Conservation (phyloP, 2,329 filamentous ascomycete species). For the Byssothecium circinans region DNA sequence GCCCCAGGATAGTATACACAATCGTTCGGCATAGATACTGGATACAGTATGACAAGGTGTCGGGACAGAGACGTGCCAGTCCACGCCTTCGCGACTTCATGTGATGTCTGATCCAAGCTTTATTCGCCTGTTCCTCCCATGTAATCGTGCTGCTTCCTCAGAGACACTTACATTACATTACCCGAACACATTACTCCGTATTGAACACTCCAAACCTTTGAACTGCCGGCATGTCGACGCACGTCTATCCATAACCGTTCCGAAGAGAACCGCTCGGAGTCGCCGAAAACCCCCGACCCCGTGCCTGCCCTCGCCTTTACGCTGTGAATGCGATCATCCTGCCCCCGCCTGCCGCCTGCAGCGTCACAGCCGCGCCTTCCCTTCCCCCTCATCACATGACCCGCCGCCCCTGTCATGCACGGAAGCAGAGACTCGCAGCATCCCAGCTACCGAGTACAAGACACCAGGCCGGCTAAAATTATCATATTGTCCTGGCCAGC, state of each 20-base stretch:
- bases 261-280: conserved; percentile 13
- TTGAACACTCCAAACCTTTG: conserved; percentile 7
- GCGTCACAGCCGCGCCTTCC: conserved; percentile 13
- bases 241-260: conserved; percentile 1
- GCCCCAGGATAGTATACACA: no score
- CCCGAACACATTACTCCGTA: conserved; percentile 7
- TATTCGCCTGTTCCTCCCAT: no score
- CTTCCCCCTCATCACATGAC: conserved; percentile 24
- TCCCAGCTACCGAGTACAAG: conserved; percentile 28
- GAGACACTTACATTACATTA: conserved; percentile 1
- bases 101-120: no score
- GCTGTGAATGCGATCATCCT: background rate
- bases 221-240: conserved; percentile 20
- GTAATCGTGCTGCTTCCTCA: no score
- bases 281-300: conserved; percentile 20
- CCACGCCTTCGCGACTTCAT: no score
- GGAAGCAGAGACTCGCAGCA: background rate
- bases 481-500: conserved; percentile 12
- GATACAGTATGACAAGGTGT: no score
- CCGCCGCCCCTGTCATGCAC: conserved; percentile 7
- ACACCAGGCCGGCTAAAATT: conserved; percentile 27
- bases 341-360: conserved; percentile 15
- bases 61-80: no score
- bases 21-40: background rate
- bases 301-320: conserved; percentile 2